These are phyloP conservation scores for Syzygium aqueum DNA, from an alignment of 345 rosid species.

Conservation along the genomic window DNA sequence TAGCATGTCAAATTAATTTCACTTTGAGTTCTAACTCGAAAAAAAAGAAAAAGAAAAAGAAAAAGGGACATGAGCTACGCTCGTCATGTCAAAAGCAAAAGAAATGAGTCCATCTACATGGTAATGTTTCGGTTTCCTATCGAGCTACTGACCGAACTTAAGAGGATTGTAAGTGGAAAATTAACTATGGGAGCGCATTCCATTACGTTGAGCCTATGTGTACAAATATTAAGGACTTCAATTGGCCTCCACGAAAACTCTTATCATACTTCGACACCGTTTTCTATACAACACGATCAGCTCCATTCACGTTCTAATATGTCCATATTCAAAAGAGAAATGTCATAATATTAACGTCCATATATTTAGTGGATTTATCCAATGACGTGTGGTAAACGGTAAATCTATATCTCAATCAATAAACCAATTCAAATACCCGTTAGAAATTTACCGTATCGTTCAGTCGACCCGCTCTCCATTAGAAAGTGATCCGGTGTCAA, in stretches of 20 bases:
- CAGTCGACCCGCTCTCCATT: fast-evolving
- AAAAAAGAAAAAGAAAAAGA: no score
- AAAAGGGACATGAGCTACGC: no score
- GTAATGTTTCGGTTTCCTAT: not conserved
- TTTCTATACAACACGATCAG: not conserved
- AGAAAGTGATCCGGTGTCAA: not conserved
- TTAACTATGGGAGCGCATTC: not conserved
- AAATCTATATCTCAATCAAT: not conserved
- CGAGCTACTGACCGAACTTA: not conserved
- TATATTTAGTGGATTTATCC: not conserved
- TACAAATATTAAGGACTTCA: not conserved
- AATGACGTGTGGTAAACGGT: not conserved
- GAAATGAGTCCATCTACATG: not conserved
- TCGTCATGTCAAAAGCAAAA: not conserved
- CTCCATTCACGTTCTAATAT: fast-evolving
- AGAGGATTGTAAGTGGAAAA: not conserved
- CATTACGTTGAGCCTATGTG: fast-evolving
- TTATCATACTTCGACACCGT: not conserved
- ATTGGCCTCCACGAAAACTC: not conserved
- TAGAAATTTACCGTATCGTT: not conserved
- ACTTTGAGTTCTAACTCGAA: fast-evolving
- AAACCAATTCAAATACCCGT: fast-evolving
- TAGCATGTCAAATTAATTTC: not conserved
- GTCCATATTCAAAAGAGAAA: not conserved
- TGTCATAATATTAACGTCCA: not conserved